Base-by-base conservation (phyloP, 805 yeast genomes). In the Nakazawaea anatomiae region DNA sequence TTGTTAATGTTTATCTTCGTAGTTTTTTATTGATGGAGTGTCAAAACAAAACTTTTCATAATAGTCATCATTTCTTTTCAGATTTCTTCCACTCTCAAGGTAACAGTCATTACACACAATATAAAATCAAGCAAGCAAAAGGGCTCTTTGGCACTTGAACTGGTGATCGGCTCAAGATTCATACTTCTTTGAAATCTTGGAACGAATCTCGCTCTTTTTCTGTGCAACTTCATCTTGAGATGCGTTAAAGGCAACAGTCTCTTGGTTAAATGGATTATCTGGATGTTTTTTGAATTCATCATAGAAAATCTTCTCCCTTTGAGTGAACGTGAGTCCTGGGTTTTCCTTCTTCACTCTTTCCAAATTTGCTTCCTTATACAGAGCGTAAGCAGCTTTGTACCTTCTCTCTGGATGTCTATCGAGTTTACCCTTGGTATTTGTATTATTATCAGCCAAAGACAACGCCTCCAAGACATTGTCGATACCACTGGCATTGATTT, bases 351-450 rank as follows among this genome's bases (percentile, higher is more conserved):
- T 82, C 50, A 85, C 52, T 60, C 85, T 89, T 5, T 94, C 92
- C 41, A 85, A 62, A 59, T 92, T 76, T 51, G 74, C 70, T 55
- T 83, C 92, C 59, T 87, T 89, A 60, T 69, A 88, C 1, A 87
- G 89, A 10, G 80, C 74, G 51, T 73, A 73, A 0, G 96, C 96
- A 29, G 92, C 89, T 71, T 87, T 88, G 68, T 84, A 86, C 62
- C 96, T 79, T 68, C 95, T 80, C 71, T 88, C 96, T 8, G 96
- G 96, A 59, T 88, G 96, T 66, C 89, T 82, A 54, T 88, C 96
- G 48, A 88, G 73, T 60, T 82, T 82, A 54, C 69, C 69, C 41
- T 71, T 67, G 34, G 84, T 83, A 48, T 80, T 85, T 31, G 75
- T 79, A 49, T 73, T 79, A 44, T 72, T 77, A 28, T 73, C 70